phyloP scores from a whole-genome alignment of 805 yeast species.

The Ogataea pignaliae region DNA sequence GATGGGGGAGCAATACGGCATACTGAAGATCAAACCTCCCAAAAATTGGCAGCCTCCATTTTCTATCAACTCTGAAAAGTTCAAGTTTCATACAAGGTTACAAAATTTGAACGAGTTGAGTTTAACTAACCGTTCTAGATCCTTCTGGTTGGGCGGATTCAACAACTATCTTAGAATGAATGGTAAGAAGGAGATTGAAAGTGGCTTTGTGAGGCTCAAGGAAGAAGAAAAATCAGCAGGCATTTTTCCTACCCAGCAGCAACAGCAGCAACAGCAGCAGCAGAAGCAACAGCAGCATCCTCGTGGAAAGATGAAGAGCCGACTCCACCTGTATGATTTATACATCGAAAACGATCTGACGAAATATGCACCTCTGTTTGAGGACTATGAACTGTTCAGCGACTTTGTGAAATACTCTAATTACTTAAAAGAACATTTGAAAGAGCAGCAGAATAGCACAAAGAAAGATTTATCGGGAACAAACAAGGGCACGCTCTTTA shows the following conservation, averaged over 20 bases:
- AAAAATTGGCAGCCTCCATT: slow-evolving; percentile 51
- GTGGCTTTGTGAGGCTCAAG: slow-evolving; percentile 8
- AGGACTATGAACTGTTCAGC: slow-evolving; percentile 8
- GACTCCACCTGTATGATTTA: slow-evolving; percentile 29
- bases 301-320: slow-evolving; percentile 9
- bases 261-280: not conserved
- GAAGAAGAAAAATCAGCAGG: not conserved
- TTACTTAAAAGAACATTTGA: slow-evolving; percentile 12
- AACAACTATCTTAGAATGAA: slow-evolving; percentile 52
- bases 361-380: slow-evolving; percentile 5
- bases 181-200: slow-evolving; percentile 15
- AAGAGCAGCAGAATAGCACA: not conserved
- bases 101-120: slow-evolving; percentile 65
- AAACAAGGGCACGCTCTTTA: not conserved
- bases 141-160: slow-evolving; percentile 57
- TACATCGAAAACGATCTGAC: slow-evolving; percentile 13
- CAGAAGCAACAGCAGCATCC: slow-evolving; percentile 15
- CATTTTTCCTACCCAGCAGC: not conserved
- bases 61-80: slow-evolving; percentile 45
- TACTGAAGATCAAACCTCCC: slow-evolving; percentile 53
- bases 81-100: slow-evolving; percentile 63
- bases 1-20: slow-evolving; percentile 45
- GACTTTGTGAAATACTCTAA: slow-evolving; percentile 16
- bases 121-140: slow-evolving; percentile 55
- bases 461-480: no score